Percentiles rank a stretch among this genome's conserved stretches.
Conservation (phyloP, 2,329 filamentous ascomycete species). For the Pseudogymnoascus sp. region DNA sequence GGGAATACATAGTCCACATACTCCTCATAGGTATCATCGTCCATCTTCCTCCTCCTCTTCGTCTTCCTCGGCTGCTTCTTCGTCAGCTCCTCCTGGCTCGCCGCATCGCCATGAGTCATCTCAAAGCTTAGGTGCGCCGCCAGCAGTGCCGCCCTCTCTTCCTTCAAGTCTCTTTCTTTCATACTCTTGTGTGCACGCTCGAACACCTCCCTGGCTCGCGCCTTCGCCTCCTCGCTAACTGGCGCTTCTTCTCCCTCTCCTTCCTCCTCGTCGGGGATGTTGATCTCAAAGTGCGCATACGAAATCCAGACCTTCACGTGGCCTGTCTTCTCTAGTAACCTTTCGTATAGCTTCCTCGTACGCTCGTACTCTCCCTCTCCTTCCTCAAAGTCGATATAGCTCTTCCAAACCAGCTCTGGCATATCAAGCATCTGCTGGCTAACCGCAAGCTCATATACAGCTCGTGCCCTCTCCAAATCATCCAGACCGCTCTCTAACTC, state of each 20-base stretch:
- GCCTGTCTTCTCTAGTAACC: slow-evolving; percentile 86
- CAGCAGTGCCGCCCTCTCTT: slow-evolving; percentile 85
- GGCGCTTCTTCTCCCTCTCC: slow-evolving; percentile 51
- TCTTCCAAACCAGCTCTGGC: slow-evolving; percentile 96
- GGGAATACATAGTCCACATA: slow-evolving; percentile 98
- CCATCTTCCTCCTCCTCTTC: slow-evolving; percentile 85
- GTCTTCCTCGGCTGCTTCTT: slow-evolving; percentile 89
- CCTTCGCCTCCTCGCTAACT: slow-evolving; percentile 77
- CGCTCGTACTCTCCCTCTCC: slow-evolving; percentile 86
- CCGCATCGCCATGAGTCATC: slow-evolving; percentile 66
- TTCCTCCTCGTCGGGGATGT: slow-evolving; percentile 66
- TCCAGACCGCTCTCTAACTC: slow-evolving; percentile 88
- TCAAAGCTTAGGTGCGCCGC: slow-evolving; percentile 93
- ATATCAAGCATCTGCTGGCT: slow-evolving; percentile 80
- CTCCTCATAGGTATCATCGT: slow-evolving; percentile 92
- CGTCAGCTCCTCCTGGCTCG: slow-evolving; percentile 74
- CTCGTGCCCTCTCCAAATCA: slow-evolving; percentile 77
- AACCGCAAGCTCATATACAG: slow-evolving; percentile 87
- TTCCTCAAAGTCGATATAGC: slow-evolving; percentile 98
- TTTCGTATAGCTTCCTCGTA: slow-evolving; percentile 77
- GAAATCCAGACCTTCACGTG: slow-evolving; percentile 99
- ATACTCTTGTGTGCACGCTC: slow-evolving; percentile 76
- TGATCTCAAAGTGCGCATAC: slow-evolving; percentile 97
- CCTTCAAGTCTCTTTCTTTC: slow-evolving; percentile 84
- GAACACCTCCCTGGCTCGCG: slow-evolving; percentile 74